Conservation (phyloP, 2,329 filamentous ascomycete species). For the Aspergillus carbonarius region DNA sequence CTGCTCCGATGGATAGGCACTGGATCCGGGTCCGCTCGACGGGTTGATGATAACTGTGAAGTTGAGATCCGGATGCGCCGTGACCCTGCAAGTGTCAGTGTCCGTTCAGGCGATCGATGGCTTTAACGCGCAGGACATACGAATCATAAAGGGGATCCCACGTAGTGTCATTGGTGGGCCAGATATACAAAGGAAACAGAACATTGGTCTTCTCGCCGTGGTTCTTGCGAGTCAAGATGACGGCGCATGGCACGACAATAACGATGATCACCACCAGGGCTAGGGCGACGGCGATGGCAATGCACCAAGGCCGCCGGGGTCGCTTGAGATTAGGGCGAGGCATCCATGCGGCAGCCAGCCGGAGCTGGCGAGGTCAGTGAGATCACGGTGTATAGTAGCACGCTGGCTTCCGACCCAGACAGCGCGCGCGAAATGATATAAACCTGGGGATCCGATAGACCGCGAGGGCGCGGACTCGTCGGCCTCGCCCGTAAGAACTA, state of each 20-base stretch:
- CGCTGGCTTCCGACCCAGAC: neutral
- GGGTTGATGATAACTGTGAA: conserved; percentile 35
- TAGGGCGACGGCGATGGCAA: conserved; percentile 7
- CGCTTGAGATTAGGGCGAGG: conserved; percentile 8
- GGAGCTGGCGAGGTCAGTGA: neutral
- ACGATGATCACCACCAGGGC: conserved; percentile 16
- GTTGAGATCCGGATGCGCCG: conserved; percentile 21
- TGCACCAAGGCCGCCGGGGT: conserved; percentile 14
- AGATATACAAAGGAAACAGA: conserved; percentile 28
- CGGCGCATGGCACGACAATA: conserved; percentile 15
- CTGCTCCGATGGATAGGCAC: conserved; percentile 31
- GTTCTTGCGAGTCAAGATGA: conserved; percentile 10
- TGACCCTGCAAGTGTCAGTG: conserved; percentile 12
- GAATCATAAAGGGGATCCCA: conserved; percentile 26
- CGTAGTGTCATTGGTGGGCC: conserved; percentile 20
- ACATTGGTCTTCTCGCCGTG: conserved; percentile 12
- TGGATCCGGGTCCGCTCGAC: conserved; percentile 33
- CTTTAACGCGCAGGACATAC: too few species aligned
- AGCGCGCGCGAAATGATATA: neutral
- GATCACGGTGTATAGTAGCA: neutral
- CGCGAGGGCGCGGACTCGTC: neutral
- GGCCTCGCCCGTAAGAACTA: neutral
- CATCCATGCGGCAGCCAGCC: conserved; percentile 1
- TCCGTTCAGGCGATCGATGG: too few species aligned
- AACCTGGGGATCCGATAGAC: neutral